Base-by-base conservation (phyloP, 2,329 filamentous ascomycete species). In the Mollisiaceae sp. region DNA sequence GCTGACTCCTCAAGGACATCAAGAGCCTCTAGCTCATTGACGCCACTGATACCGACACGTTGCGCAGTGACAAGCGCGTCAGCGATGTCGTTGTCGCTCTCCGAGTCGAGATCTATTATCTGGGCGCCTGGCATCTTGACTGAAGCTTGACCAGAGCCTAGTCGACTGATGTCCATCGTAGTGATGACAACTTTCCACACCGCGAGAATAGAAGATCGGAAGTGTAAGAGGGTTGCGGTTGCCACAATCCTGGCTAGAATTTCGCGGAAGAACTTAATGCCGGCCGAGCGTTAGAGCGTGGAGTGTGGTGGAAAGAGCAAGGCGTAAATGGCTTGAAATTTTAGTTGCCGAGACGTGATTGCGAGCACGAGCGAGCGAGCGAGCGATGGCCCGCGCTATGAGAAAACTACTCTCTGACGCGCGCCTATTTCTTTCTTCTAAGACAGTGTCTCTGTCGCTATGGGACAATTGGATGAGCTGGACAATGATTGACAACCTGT, bases 51-150 rank as follows among this genome's bases (percentile, higher is more conserved):
- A 50, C 54, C 65, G 47, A 59, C 67, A 69, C 64, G 64, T 69
- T 65, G 62, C 61, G 62, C 55, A 50, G 39, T 36, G n/a, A 45
- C 9, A n/a, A 43, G 9, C 56, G 65, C 60, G 59, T 56, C 57
- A 14, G 58, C 47, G 36, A 62, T 14, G 22, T 67, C 65, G 5
- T 35, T 41, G 11, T 69, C 67, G 38, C 62, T 63, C 43, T 66
- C 67, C 22, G 69, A 65, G 27, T 65, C 64, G 20, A 70, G 55
- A 24, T 68, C 65, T 45, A 70, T 55, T 38, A 65, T 58, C n/a
- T 67, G 65, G 24, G 55, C 22, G 22, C 54, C 58, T 54, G 47
- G 39, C 22, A 41, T 41, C 58, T 67, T 69, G 57, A 61, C 41
- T 15, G 54, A n/a, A 24, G 55, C 47, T 15, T 56, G 59, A 45